phyloP scores from a whole-genome alignment of 78 protist genomes.

The Chrysochromulina parva region DNA sequence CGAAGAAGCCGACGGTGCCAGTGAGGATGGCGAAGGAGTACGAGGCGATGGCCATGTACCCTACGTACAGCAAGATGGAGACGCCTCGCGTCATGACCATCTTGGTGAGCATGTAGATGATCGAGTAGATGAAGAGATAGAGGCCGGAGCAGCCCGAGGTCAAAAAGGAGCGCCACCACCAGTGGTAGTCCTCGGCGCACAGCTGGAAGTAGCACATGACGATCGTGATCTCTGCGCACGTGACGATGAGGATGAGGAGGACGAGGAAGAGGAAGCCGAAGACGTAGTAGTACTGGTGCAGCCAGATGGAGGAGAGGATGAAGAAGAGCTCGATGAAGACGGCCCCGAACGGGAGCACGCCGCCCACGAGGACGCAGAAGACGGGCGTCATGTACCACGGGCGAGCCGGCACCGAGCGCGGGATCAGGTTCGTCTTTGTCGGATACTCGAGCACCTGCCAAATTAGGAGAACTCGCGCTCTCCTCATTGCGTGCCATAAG shows the following conservation, averaged over 20 bases:
- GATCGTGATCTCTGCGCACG: constrained; percentile 65
- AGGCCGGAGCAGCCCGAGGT: constrained; percentile 83
- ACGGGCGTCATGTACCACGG: constrained; percentile 84
- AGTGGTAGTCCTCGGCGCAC: constrained; percentile 63
- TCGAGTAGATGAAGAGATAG: constrained; percentile 89
- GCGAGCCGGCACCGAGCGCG: constrained; percentile 41
- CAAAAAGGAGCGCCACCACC: constrained; percentile 76
- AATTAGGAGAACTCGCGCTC: no score
- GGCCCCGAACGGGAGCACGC: constrained; percentile 94
- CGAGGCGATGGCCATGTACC: constrained; percentile 77
- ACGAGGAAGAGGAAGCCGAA: constrained; percentile 93
- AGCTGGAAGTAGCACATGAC: constrained; percentile 72
- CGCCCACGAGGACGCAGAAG: constrained; percentile 86
- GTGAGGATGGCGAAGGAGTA: constrained; percentile 85
- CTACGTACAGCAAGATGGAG: constrained; percentile 3
- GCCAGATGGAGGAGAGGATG: constrained; percentile 88
- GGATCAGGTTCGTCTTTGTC: constrained; percentile 15
- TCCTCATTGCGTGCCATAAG: no score
- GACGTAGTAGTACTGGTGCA: constrained; percentile 85
- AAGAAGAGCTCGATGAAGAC: constrained; percentile 93
- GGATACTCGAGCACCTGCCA: not conserved
- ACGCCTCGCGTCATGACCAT: constrained; percentile 58
- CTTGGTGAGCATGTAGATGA: constrained; percentile 80
- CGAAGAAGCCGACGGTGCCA: constrained; percentile 63
- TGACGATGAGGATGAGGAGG: constrained; percentile 74